Base-by-base conservation (phyloP, 495 filamentous ascomycete genomes). In the Pseudotulostoma volvatum region DNA sequence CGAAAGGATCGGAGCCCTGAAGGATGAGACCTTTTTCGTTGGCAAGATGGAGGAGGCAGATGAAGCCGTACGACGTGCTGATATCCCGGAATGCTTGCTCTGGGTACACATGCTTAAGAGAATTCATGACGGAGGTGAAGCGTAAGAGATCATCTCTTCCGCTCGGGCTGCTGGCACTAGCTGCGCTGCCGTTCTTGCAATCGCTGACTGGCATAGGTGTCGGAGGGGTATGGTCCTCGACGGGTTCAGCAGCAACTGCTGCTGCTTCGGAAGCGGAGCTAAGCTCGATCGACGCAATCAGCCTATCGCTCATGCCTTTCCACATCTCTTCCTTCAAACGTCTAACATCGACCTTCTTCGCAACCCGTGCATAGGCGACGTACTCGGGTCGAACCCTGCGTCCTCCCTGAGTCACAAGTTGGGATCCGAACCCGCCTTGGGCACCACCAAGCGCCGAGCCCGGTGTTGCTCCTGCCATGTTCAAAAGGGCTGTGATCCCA, bases 281-380 rank as follows among this genome's bases (percentile, higher is more conserved):
- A 33, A 60, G 62, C 8, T 58, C 46, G 2, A 55, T 54, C 7
- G 59, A 42, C 17, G 57, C 51, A 18, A 67, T 57, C 18, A 67
- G 45, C 8, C 55, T 57, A 28, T 64, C 57, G 14, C 76, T 80
- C 57, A 94, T 83, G 4, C 84, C 83, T 56, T 70, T 79, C 92
- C 92, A 99, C 52, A 99, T 76, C 54, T 99, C 85, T 54, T 87
- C 81, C 63, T 99, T 99, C 49, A 99, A 61, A 52, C 85, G 65
- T 36, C 88, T 68, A 0, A 96, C 86, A 51, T 99, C 92, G n/a
- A 99, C 92, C 66, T 96, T 99, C 72, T 94, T 99, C 9, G 92
- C 92, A 17, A 92, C 80, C 18, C 86, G 71, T 13, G 92, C 92
- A 55, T 94, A 99, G 53, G 93, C 83, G 19, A 99, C 84, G 43